Conservation (phyloP, 2,329 filamentous ascomycete species). For the Penicillium brasilianum region DNA sequence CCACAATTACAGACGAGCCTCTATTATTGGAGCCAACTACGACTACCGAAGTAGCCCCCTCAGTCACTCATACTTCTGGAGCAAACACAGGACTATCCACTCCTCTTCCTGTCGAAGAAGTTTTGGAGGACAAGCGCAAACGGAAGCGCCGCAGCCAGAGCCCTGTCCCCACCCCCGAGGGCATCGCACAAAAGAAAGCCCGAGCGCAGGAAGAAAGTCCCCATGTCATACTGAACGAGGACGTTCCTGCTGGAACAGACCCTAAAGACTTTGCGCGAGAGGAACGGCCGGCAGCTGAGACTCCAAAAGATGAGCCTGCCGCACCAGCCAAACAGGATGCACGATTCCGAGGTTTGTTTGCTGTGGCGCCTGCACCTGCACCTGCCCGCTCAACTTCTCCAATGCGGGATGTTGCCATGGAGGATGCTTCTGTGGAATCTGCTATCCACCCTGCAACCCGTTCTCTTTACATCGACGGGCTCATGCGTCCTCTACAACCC, state of each 20-base stretch:
- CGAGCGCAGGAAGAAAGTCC: slow-evolving; percentile 53
- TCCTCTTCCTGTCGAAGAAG: slow-evolving; percentile 41
- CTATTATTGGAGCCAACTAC: slow-evolving; percentile 29
- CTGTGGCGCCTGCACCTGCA: slow-evolving; percentile 34
- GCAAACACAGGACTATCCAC: slow-evolving; percentile 35
- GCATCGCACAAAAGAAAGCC: slow-evolving; percentile 61
- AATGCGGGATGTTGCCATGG: slow-evolving; percentile 34
- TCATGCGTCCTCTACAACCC: slow-evolving; percentile 83
- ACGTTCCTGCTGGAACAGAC: slow-evolving; percentile 23
- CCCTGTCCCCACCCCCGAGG: slow-evolving; percentile 61
- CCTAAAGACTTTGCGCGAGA: slow-evolving; percentile 26
- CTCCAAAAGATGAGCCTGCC: slow-evolving; percentile 20
- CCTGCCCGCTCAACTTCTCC: slow-evolving; percentile 34
- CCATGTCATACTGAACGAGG: slow-evolving; percentile 38
- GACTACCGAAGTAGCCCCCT: slow-evolving; percentile 20
- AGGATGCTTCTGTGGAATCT: slow-evolving; percentile 55
- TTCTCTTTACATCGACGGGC: slow-evolving; percentile 85
- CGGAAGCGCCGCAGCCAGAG: slow-evolving; percentile 70
- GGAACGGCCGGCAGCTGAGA: slow-evolving; percentile 23
- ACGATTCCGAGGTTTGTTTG: slow-evolving; percentile 57
- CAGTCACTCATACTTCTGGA: slow-evolving; percentile 33
- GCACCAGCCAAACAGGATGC: slow-evolving; percentile 47
- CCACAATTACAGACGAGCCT: slow-evolving; percentile 20
- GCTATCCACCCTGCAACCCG: slow-evolving; percentile 73
- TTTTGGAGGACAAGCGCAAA: slow-evolving; percentile 63